These are phyloP conservation scores for Lentinula sp. DNA, from an alignment of 768 basidiomycete genomes.

Conservation along the genomic window DNA sequence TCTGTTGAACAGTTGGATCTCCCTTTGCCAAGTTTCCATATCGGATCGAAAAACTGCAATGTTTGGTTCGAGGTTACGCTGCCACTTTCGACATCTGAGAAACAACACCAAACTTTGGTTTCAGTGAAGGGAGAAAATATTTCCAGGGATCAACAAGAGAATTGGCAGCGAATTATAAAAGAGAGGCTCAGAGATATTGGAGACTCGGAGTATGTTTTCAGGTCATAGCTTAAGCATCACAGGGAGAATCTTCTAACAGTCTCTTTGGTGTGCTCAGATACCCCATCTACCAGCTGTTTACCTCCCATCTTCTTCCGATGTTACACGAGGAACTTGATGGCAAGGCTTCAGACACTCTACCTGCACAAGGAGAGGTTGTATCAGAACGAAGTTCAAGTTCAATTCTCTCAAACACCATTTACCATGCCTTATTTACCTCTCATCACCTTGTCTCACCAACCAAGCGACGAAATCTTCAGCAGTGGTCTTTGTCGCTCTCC, in stretches of 20 bases:
- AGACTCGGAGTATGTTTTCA: slow-evolving; percentile 22
- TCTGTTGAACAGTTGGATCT: slow-evolving; percentile 8
- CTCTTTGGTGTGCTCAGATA: slow-evolving; percentile 33
- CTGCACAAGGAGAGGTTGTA: not conserved
- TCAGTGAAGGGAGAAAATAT: slow-evolving; percentile 43
- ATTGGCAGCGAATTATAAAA: slow-evolving; percentile 36
- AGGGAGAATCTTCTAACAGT: not conserved
- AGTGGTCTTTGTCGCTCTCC: slow-evolving; percentile 48
- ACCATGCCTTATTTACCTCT: slow-evolving; percentile 65
- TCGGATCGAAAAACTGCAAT: slow-evolving; percentile 1
- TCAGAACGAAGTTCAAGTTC: not conserved
- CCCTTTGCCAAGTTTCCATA: not conserved
- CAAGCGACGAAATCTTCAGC: slow-evolving; percentile 52
- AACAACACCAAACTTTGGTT: slow-evolving; percentile 16
- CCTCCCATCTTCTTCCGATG: slow-evolving; percentile 48
- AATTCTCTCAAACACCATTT: slow-evolving; percentile 14
- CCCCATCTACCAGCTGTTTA: slow-evolving; percentile 54
- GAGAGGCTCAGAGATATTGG: slow-evolving; percentile 28
- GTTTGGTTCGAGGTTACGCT: slow-evolving; percentile 25
- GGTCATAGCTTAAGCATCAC: not conserved
- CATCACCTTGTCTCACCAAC: slow-evolving; percentile 65
- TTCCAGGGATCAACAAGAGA: slow-evolving; percentile 40
- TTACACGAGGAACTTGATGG: slow-evolving; percentile 34
- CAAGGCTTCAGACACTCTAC: not conserved
- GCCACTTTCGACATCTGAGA: slow-evolving; percentile 10